Evolutionary conservation across 179 eudicot genomes (phyloP), one percentile per base, ranked within the genome.

Genomic region (Gypsophila paniculata): DNA sequence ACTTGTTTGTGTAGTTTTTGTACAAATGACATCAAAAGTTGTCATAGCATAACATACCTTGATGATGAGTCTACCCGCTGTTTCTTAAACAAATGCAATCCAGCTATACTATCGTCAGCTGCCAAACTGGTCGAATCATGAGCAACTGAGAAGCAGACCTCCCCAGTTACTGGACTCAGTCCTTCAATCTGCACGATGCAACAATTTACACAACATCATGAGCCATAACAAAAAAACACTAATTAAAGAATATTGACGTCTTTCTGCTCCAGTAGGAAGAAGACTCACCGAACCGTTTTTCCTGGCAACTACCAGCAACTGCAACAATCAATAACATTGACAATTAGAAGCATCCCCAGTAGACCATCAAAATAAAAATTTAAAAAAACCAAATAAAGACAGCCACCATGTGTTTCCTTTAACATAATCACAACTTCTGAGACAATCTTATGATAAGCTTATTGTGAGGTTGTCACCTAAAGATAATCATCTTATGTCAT

Each of bases 291-390:
- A 17, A 44, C 97, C 99, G 70, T 77, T 88, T 81, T 88, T 94
- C 76, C 99, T 85, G 54, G 95, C 97, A 75, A 94, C 87, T 61
- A 87, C 90, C 48, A 94, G 77, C 77, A 91, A 78, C 99, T 94
- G 89, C 86, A 83, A 63, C 83, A 73, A 26, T 22, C 3, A 76
- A 63, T 57, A 57, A 59, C 67, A 76, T n/a, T 38, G 25, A 17
- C 48, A 62, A 26, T 72, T n/a, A 79, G 71, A 71, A 52, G 14
- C 9, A 51, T 26, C 26, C 29, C 57, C 48, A 70, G 22, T 18
- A 26, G 6, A 64, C 12, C 53, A 42, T 8, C 46, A 42, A 39
- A 7, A 61, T 29, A 10, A 17, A 34, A 17, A 60, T 14, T 7
- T 18, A 26, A 19, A 17, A 7, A 15, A 25, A 5, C 23, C 25